phyloP scores from a whole-genome alignment of 352 stramenopile genomes.

The Pythium insidiosum region DNA sequence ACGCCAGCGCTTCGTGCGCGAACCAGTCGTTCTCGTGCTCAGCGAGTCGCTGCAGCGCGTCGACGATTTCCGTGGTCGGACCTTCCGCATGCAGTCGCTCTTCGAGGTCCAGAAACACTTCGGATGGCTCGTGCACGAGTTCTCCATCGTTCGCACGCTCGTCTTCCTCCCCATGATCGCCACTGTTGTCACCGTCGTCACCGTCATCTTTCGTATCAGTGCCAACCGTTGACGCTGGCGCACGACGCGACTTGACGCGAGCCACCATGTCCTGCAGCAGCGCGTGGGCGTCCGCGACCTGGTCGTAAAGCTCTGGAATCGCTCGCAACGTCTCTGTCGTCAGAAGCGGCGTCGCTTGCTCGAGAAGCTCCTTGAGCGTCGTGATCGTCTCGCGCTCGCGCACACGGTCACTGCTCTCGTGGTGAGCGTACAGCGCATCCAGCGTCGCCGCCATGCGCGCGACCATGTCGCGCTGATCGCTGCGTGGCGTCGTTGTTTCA shows the following conservation, averaged over 20 bases:
- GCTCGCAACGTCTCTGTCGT: slow-evolving; percentile 11
- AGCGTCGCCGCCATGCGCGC: slow-evolving; percentile 13
- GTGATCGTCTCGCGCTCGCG: slow-evolving; percentile 14
- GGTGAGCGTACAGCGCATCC: slow-evolving; percentile 9
- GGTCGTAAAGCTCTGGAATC: slow-evolving; percentile 14
- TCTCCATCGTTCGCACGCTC: neutral
- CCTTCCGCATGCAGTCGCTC: slow-evolving; percentile 37
- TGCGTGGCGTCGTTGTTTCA: too few relatives aligned
- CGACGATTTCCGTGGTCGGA: slow-evolving; percentile 28
- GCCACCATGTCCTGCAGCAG: slow-evolving; percentile 17
- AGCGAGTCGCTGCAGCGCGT: slow-evolving; percentile 20
- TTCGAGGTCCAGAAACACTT: slow-evolving; percentile 41
- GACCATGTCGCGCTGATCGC: too few relatives aligned
- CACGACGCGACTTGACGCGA: too few relatives aligned
- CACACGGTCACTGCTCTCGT: slow-evolving; percentile 11
- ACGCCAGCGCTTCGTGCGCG: slow-evolving; percentile 49
- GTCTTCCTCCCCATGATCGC: neutral
- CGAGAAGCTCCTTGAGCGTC: slow-evolving; percentile 16
- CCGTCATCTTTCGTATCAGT: too few relatives aligned
- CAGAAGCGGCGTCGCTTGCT: slow-evolving; percentile 12
- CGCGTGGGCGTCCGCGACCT: slow-evolving; percentile 16
- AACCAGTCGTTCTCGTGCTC: slow-evolving; percentile 27
- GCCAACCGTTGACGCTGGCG: too few relatives aligned
- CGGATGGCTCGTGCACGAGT: slow-evolving; percentile 20
- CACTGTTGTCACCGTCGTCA: slow-evolving; percentile 4